Percentiles rank a stretch among this genome's conserved stretches.
Evolutionary conservation across 192 early-diverging fungal species (phyloP).

Genomic region (Backusella tarrabulga): DNA sequence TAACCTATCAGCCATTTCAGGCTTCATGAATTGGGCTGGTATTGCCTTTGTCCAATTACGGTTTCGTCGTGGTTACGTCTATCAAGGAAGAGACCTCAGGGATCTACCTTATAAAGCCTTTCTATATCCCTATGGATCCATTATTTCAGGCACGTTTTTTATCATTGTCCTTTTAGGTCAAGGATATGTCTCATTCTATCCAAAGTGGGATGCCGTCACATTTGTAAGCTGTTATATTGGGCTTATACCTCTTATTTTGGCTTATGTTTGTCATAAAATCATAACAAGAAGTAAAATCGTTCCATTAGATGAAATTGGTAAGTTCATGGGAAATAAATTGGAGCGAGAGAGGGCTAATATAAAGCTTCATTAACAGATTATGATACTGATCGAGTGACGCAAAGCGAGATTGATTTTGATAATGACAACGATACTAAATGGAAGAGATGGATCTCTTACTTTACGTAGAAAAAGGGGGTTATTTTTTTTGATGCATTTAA

Average conservation of each 20-base stretch:
- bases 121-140: constrained; percentile 63
- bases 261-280: constrained; percentile 60
- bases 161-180: constrained; percentile 58
- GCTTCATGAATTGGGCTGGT: constrained; percentile 78
- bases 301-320: constrained; percentile 55
- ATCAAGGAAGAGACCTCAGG: constrained; percentile 58
- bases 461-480: background rate
- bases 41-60: constrained; percentile 75
- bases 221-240: constrained; percentile 63
- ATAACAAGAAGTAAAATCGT: constrained; percentile 57
- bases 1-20: constrained; percentile 61
- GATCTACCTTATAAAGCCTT: constrained; percentile 67
- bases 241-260: constrained; percentile 55
- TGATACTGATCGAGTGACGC: constrained; percentile 14
- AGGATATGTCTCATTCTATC: constrained; percentile 50
- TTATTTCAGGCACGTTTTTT: constrained; percentile 60
- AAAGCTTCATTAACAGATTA: background rate
- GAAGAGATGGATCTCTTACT: background rate
- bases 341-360: background rate
- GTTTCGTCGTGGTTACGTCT: constrained; percentile 71
- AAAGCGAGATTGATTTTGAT: background rate
- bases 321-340: background rate
- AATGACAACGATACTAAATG: background rate
- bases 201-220: constrained; percentile 44
- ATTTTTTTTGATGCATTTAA: background rate